Evolutionary conservation across 805 yeast genomes (phyloP).

Genomic region (Teunomyces pallodes): DNA sequence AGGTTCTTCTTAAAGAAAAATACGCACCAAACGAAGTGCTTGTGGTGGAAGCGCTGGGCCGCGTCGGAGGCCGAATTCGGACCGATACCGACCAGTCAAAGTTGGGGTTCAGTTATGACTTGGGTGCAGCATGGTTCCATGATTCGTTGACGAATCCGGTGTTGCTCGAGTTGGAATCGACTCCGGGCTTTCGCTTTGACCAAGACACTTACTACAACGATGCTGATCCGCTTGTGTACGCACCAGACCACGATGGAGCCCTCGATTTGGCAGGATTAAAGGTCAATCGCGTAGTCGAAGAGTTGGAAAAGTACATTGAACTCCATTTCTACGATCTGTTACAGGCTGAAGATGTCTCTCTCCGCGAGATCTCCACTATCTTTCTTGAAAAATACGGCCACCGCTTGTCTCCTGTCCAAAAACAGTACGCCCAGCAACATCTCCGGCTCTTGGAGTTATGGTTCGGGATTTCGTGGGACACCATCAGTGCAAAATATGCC

Average conservation of each 20-base stretch:
- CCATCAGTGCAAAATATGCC: conserved; percentile 66
- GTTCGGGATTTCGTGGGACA: conserved; percentile 73
- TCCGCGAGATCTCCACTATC: conserved; percentile 46
- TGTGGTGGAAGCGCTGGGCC: conserved; percentile 22
- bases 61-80: conserved; percentile 23
- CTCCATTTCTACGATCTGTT: conserved; percentile 50
- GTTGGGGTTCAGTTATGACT: conserved; percentile 48
- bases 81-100: conserved; percentile 16
- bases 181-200: conserved; percentile 14
- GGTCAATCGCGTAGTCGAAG: conserved; percentile 43
- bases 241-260: conserved; percentile 27
- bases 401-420: conserved; percentile 52
- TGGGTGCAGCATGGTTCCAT: conserved; percentile 95
- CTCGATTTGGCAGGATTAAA: conserved; percentile 28
- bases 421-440: conserved; percentile 48
- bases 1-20: conserved; percentile 18
- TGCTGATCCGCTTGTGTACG: conserved; percentile 26
- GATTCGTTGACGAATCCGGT: conserved; percentile 65
- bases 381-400: conserved; percentile 47
- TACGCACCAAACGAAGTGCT: conserved; percentile 14
- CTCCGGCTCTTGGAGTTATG: conserved; percentile 67
- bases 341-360: conserved; percentile 49
- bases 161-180: conserved; percentile 19
- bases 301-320: conserved; percentile 59
- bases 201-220: conserved; percentile 50